phyloP scores from a whole-genome alignment of 2,329 filamentous ascomycete genomes.

The Colletotrichum spinosum region DNA sequence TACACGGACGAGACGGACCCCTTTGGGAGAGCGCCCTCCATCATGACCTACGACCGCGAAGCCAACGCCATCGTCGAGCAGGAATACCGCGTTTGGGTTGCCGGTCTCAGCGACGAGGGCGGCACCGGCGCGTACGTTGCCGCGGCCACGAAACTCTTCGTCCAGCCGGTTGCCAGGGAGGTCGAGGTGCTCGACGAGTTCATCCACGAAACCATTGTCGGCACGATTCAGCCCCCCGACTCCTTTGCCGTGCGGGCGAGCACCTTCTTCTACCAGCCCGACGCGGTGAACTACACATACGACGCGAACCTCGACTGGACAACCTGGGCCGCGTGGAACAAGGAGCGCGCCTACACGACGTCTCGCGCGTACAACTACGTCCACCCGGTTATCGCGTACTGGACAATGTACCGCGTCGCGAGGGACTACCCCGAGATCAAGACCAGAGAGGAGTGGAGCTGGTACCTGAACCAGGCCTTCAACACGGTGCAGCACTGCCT shows the following conservation, averaged over 20 bases:
- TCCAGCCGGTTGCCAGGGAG: conserved; percentile 61
- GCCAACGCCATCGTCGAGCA: conserved; percentile 55
- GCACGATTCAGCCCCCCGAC: conserved; percentile 54
- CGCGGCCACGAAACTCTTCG: conserved; percentile 64
- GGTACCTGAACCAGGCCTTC: conserved; percentile 68
- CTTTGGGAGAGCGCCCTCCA: conserved; percentile 64
- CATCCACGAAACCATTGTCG: conserved; percentile 62
- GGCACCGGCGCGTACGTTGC: conserved; percentile 68
- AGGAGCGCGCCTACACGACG: conserved; percentile 55
- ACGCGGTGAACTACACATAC: conserved; percentile 57
- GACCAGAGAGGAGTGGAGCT: conserved; percentile 53
- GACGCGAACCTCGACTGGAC: conserved; percentile 57
- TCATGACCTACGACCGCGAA: conserved; percentile 69
- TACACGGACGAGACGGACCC: conserved; percentile 63
- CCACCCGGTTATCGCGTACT: conserved; percentile 66
- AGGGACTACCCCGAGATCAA: conserved; percentile 58
- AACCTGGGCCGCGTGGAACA: conserved; percentile 42
- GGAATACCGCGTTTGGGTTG: conserved; percentile 66
- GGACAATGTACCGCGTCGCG: conserved; percentile 67
- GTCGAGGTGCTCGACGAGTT: conserved; percentile 66
- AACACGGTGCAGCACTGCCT: conserved; percentile 57
- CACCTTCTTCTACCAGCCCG: conserved; percentile 67
- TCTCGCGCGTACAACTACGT: conserved; percentile 70
- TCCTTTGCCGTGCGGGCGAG: conserved; percentile 60
- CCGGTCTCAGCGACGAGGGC: conserved; percentile 70